A percentile compares a stretch with the other conserved stretches of the same genome.
Conservation (phyloP, 2,329 filamentous ascomycete species). For the Didymellaceae sp. region DNA sequence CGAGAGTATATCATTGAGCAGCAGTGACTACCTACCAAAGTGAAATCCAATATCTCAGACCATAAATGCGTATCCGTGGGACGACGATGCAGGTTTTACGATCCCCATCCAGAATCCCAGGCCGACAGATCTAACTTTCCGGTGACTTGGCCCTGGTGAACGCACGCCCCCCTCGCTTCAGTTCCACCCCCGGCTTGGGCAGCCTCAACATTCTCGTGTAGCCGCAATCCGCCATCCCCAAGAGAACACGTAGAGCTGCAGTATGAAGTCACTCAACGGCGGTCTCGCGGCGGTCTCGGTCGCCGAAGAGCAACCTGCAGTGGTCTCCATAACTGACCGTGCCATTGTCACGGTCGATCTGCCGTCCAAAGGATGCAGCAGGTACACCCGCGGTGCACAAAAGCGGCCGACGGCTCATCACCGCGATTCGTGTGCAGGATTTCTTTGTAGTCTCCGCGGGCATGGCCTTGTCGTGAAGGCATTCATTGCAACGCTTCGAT, state of each 20-base stretch:
- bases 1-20: no score
- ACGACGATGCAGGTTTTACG: conserved; percentile 8
- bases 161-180: conserved; percentile 24
- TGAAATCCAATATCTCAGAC: neutral
- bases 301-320: neutral
- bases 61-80: no score
- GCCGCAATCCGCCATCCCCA: conserved; percentile 7
- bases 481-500: conserved; percentile 24
- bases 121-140: conserved; percentile 21
- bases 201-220: conserved; percentile 14
- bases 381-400: conserved; percentile 9
- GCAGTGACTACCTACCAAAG: no score
- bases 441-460: conserved; percentile 1
- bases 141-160: conserved; percentile 29
- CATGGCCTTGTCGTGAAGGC: neutral
- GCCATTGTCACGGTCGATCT: neutral
- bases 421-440: conserved; percentile 9
- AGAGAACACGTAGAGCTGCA: conserved; percentile 7
- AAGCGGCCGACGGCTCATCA: conserved; percentile 12
- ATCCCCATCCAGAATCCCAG: conserved; percentile 18
- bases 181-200: conserved; percentile 25
- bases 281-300: neutral
- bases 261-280: conserved; percentile 4
- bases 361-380: conserved; percentile 8
- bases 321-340: neutral